These are phyloP conservation scores for Pyrrhoderma lamaoense DNA, from an alignment of 1,284 basidiomycete species.

Conservation along the genomic window DNA sequence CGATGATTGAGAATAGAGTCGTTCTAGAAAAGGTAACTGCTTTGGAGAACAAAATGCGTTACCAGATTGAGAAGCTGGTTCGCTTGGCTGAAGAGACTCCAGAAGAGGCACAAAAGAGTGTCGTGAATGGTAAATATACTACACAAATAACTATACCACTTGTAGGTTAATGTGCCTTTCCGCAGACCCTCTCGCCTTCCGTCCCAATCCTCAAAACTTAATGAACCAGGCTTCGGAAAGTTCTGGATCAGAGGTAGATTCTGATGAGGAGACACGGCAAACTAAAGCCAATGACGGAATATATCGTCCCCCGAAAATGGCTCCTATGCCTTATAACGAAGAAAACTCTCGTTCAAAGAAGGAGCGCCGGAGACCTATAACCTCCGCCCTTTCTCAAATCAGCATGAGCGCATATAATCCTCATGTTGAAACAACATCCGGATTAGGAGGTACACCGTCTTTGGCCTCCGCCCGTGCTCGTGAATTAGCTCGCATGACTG, in stretches of 20 bases:
- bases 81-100: constrained; percentile 58
- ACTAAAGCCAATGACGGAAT: constrained; percentile 42
- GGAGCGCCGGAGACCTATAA: constrained; percentile 45
- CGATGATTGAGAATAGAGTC: constrained; percentile 65
- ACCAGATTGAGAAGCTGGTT: constrained; percentile 93
- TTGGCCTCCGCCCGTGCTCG: constrained; percentile 62
- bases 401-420: constrained; percentile 51
- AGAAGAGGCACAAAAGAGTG: constrained; percentile 41
- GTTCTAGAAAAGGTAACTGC: constrained; percentile 75
- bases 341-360: constrained; percentile 40
- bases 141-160: neutral
- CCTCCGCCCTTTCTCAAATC: constrained; percentile 66
- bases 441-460: constrained; percentile 45
- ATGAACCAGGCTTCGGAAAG: constrained; percentile 35
- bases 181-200: constrained; percentile 83
- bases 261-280: constrained; percentile 29
- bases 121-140: constrained; percentile 53
- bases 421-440: constrained; percentile 64
- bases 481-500: constrained; percentile 75
- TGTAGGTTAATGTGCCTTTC: constrained; percentile 5
- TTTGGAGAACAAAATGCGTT: constrained; percentile 82
- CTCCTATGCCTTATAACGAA: constrained; percentile 87
- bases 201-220: constrained; percentile 76
- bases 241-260: constrained; percentile 26
- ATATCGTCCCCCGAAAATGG: constrained; percentile 89